Conservation (phyloP, 495 filamentous ascomycete genomes). For the Annulohypoxylon bovei region DNA sequence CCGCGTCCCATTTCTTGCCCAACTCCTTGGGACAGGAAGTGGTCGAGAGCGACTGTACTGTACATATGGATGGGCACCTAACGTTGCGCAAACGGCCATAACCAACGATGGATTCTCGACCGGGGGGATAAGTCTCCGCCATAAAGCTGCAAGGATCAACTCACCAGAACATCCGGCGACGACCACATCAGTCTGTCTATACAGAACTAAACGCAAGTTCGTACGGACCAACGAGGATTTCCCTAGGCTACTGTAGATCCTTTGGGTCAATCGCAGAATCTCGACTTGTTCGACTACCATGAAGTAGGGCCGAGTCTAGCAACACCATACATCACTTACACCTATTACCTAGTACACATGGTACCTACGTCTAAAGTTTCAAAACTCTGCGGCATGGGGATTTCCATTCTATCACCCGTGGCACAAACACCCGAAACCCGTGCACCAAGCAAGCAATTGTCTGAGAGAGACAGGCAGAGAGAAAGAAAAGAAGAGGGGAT, state of each 20-base stretch:
- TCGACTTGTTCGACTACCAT: conserved; percentile 3
- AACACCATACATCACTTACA: conserved; percentile 12
- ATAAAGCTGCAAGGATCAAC: conserved; percentile 33
- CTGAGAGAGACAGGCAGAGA: background rate
- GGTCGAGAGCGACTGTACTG: conserved; percentile 4
- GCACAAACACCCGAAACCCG: conserved; percentile 26
- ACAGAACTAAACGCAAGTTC: conserved; percentile 9
- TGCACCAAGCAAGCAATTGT: conserved; percentile 2
- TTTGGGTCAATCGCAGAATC: background rate
- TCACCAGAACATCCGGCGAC: conserved; percentile 21
- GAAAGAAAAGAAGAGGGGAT: background rate
- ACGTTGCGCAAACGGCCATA: conserved; percentile 37
- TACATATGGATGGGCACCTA: conserved; percentile 28
- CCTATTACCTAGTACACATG: background rate
- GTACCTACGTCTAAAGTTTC: conserved; percentile 16
- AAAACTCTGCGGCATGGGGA: conserved; percentile 11
- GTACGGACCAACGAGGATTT: background rate
- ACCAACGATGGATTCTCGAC: conserved; percentile 35
- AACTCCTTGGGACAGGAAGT: conserved; percentile 1
- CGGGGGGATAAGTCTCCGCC: conserved; percentile 30
- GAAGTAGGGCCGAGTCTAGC: conserved; percentile 11
- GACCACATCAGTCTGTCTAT: conserved; percentile 12
- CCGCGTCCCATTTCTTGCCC: background rate
- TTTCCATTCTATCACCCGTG: conserved; percentile 16
- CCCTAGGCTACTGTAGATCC: background rate